Base-by-base conservation (phyloP, 495 filamentous ascomycete species). In the Penicillium odoratum region DNA sequence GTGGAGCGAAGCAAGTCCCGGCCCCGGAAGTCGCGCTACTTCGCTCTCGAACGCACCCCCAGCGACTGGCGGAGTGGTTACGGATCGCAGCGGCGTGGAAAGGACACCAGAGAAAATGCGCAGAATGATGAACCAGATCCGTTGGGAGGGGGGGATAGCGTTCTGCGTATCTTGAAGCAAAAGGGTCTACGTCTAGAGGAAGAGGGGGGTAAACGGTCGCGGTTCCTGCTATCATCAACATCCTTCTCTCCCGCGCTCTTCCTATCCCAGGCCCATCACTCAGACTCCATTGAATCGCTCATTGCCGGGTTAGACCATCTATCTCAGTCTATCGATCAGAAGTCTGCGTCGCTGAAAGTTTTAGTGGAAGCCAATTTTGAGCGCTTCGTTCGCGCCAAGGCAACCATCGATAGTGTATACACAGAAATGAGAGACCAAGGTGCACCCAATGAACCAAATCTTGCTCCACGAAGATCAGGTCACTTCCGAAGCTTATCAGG, bases 291-390 rank as follows among this genome's bases (percentile, higher is more conserved):
- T 0, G 79, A 93, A 54, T 81, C 85, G 15, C 79, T 98, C 3
- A 78, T 94, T 16, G 76, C 83, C 26, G 94, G 94, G 3, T 82
- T 98, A 9, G 86, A 94, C 38, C 83, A 88, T 47, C 82, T 98
- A 4, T 92, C 91, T 5, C 81, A 79, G 50, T 97, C 93, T 0
- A 98, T 98, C 62, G 94, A 98, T 63, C 90, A 98, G 68, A 98
- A 98, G 67, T 96, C 92, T 1, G 94, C 92, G 0, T 95, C 92
- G 5, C 75, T 98, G 36, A 98, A 98, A 69, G 89, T 95, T 2
- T 81, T 98, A 4, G 94, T 98, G 26, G 94, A 98, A 71, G 91
- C 89, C 30, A 98, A 98, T 66, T 98, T 98, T 65, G 95, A 98
- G 74, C 87, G 92, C 33, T 98, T 98, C 72, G 93, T 98, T 33